Base-by-base conservation (phyloP, 2,329 filamentous ascomycete species). In the Acephala macrosclerotiorum region DNA sequence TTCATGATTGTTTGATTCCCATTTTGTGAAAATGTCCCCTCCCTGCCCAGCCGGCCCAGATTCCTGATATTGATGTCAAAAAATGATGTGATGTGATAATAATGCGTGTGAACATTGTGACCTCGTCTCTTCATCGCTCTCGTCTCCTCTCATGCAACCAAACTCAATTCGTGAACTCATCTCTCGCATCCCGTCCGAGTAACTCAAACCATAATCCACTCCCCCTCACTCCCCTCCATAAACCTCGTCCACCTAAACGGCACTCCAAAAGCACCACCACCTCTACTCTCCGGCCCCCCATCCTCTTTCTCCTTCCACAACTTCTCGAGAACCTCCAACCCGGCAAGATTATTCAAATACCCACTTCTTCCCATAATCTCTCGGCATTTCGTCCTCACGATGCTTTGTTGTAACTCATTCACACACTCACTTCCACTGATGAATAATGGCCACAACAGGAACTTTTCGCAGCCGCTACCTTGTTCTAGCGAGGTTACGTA, bases 371-470 rank as follows among this genome's bases (percentile, higher is more conserved):
- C 87, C 83, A 95, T 94, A 70, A 97, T 95, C 75, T 95, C 93
- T 53, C 89, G 85, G 79, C 93, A 97, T 72, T 94, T 90, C 70
- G 88, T 85, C 61, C 94, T 88, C 60, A 97, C 91, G 65, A 94
- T 87, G 64, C 87, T 87, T 69, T 94, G 91, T 74, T 97, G 92
- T 59, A 89, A 82, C 73, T 92, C 88, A 70, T 93, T 91, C 68
- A 96, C 90, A 73, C 93, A 97, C 80, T 97, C 95, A 25, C 92
- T 94, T 22, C 94, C 94, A 0, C 91, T 89, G 60, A 97, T 91
- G 77, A 97, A 97, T 2, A 97, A 85, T 2, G 95, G 94, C 95
- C 94, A 97, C 9, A 97, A 87, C 11, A 97, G 81, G 77, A 97
- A 97, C 75, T 97, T 96, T 63, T 97, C 91, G 42, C 91, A 89